phyloP scores from a whole-genome alignment of 164 flowering plant genomes.

The Buxus sempervirens region DNA sequence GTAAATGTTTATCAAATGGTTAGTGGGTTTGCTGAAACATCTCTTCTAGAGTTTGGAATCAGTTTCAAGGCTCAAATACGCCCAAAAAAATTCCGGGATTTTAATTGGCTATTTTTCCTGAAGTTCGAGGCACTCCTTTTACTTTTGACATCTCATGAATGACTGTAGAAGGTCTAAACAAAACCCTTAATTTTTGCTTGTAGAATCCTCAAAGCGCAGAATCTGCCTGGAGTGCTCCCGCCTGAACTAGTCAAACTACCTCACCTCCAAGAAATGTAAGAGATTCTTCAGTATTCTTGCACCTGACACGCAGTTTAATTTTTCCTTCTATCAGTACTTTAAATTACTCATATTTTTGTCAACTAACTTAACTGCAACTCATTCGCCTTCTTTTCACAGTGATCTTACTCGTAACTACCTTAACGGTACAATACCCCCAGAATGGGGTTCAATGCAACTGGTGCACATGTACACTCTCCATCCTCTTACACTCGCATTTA shows the following conservation, averaged over 20 bases:
- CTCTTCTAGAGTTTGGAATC: too few relatives aligned
- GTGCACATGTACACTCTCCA: slow-evolving; percentile 38
- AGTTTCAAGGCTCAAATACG: too few relatives aligned
- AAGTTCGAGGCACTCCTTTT: background rate
- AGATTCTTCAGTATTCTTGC: background rate
- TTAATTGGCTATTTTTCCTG: background rate
- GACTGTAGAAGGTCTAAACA: too few relatives aligned
- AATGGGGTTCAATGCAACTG: slow-evolving; percentile 58
- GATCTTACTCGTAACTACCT: slow-evolving; percentile 69
- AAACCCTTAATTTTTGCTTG: too few relatives aligned
- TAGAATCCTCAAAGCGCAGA: slow-evolving; percentile 48
- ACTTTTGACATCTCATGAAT: too few relatives aligned
- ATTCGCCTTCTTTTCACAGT: slow-evolving; percentile 25
- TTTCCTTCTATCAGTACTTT: background rate
- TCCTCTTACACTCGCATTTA: too few relatives aligned
- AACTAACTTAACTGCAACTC: background rate
- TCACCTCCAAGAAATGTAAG: slow-evolving; percentile 56
- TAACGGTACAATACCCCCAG: slow-evolving; percentile 62
- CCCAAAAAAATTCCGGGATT: too few relatives aligned
- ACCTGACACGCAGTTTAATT: background rate
- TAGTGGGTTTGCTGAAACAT: too few relatives aligned
- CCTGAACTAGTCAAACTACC: slow-evolving; percentile 57
- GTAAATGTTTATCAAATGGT: too few relatives aligned
- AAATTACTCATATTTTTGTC: background rate
- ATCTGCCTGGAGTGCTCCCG: slow-evolving; percentile 69